phyloP scores from a whole-genome alignment of 139 green algal genomes.

The Picochlorum sp. region DNA sequence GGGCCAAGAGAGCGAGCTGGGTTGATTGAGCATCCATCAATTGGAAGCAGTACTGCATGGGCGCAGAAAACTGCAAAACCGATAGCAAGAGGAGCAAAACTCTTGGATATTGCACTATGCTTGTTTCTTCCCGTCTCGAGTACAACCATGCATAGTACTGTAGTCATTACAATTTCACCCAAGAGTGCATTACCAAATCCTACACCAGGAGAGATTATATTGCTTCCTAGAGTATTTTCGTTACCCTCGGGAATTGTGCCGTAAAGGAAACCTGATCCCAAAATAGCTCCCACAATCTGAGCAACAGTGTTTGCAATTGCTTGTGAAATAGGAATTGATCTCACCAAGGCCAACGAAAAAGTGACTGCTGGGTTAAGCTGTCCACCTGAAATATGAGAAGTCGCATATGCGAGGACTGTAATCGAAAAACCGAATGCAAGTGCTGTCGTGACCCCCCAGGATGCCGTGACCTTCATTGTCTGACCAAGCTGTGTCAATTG shows the following conservation, averaged over 20 bases:
- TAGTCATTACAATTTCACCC: conserved; percentile 23
- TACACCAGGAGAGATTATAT: conserved; percentile 11
- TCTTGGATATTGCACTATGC: conserved; percentile 2
- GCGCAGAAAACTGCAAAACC: conserved; percentile 33
- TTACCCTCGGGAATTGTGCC: conserved; percentile 9
- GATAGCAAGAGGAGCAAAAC: conserved; percentile 24
- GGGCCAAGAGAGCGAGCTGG: conserved; percentile 38
- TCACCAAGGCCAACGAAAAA: conserved; percentile 7
- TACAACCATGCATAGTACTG: conserved; percentile 24
- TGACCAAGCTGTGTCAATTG: conserved; percentile 12
- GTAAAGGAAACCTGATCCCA: conserved; percentile 25
- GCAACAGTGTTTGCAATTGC: conserved; percentile 18
- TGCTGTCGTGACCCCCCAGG: conserved; percentile 19
- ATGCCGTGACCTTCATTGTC: not conserved
- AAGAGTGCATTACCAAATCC: conserved; percentile 20
- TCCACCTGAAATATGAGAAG: conserved; percentile 22
- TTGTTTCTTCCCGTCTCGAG: conserved; percentile 19
- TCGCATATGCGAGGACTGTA: conserved; percentile 28
- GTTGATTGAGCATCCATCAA: conserved; percentile 41
- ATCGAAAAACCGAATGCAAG: conserved; percentile 33
- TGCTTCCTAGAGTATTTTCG: conserved; percentile 13
- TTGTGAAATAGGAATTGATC: conserved; percentile 7
- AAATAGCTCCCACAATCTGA: conserved; percentile 28
- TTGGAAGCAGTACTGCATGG: conserved; percentile 25
- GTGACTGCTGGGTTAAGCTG: conserved; percentile 23